These are phyloP conservation scores for Ustilago esculenta DNA, from an alignment of 1,284 basidiomycete species.

Conservation along the genomic window DNA sequence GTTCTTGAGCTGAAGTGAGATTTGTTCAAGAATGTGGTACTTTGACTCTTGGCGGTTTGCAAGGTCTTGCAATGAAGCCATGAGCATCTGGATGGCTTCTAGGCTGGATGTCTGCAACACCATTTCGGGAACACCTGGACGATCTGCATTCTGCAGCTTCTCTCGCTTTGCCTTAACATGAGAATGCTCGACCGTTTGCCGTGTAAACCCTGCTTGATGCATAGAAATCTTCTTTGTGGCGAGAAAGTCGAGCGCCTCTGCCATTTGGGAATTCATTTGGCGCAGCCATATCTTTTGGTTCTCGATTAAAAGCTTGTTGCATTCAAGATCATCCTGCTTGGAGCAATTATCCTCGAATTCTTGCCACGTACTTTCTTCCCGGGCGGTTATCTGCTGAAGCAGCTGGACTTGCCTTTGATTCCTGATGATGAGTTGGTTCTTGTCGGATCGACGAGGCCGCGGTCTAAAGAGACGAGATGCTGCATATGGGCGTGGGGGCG, in stretches of 20 bases:
- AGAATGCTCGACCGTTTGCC: no score
- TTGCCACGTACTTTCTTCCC: no score
- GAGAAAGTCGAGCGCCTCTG: no score
- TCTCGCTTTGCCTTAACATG: no score
- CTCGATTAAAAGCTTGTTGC: no score
- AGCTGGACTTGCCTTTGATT: not conserved
- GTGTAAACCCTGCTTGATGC: no score
- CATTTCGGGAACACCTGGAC: no score
- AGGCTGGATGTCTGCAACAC: not conserved
- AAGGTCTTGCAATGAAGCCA: not conserved
- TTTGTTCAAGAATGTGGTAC: not conserved
- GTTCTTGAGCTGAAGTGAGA: not conserved
- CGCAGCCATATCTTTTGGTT: no score
- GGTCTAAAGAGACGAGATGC: slow-evolving; percentile 11
- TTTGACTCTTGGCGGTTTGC: not conserved
- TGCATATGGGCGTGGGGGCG: slow-evolving; percentile 3
- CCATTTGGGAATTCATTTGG: no score
- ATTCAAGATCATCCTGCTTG: no score
- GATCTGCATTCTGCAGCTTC: no score
- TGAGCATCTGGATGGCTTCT: not conserved
- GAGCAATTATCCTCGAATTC: not conserved
- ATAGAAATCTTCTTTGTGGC: no score
- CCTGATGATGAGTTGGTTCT: not conserved
- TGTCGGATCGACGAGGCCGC: slow-evolving; percentile 8
- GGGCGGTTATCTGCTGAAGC: not conserved